These are phyloP conservation scores for Symbiodinium natans DNA, from an alignment of 73 alveolate genomes.

Conservation along the genomic window DNA sequence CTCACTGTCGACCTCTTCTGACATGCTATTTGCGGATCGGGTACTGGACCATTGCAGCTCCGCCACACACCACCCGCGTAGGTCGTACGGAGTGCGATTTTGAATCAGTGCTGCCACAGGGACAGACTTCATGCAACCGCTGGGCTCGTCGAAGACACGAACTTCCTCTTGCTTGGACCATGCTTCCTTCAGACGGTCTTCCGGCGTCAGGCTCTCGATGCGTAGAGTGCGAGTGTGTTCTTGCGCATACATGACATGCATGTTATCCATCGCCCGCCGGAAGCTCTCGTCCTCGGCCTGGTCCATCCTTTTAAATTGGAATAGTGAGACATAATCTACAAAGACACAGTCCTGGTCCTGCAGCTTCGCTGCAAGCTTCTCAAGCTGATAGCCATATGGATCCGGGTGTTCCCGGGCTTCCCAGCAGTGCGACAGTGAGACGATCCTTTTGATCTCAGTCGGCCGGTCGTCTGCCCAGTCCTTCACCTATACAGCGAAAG, in stretches of 20 bases:
- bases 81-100: neutral
- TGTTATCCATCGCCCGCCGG: neutral
- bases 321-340: neutral
- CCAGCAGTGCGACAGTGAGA: neutral
- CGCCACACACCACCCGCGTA: neutral
- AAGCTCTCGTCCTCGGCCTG: neutral
- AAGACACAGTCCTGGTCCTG: neutral
- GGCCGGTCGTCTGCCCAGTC: neutral
- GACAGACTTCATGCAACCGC: too few species aligned
- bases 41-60: neutral
- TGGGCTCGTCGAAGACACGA: too few species aligned
- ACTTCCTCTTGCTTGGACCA: too few species aligned
- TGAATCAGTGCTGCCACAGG: too few species aligned
- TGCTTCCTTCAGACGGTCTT: too few species aligned
- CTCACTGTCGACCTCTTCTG: neutral
- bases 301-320: neutral
- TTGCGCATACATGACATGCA: neutral
- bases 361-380: neutral
- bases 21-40: neutral
- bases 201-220: slow-evolving; percentile 10
- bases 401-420: neutral
- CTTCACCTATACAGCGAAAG: neutral
- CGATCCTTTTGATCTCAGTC: neutral
- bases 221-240: neutral
- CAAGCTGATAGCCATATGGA: neutral